Conservation (phyloP, 371 early-diverging fungal species). For the Apophysomyces trapeziformis region DNA sequence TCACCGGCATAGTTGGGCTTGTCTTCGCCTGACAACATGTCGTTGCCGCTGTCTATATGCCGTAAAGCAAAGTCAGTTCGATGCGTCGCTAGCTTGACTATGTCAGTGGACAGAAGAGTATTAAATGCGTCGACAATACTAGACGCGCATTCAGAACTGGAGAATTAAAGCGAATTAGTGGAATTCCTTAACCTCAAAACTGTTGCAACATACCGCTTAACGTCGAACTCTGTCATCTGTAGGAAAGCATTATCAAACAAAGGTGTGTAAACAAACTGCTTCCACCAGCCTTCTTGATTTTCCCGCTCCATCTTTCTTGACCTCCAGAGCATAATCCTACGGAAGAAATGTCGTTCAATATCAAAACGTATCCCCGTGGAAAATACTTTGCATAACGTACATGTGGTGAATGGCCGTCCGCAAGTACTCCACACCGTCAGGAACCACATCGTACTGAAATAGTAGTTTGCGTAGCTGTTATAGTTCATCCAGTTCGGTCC, state of each 20-base stretch:
- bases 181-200: neutral
- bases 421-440: slow-evolving; percentile 3
- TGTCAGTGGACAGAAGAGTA: neutral
- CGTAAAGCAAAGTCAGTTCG: slow-evolving; percentile 4
- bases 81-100: neutral
- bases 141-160: slow-evolving; percentile 4
- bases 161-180: neutral
- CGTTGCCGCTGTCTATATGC: slow-evolving; percentile 1
- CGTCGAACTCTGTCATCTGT: neutral
- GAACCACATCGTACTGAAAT: neutral
- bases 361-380: neutral
- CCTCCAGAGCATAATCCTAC: neutral
- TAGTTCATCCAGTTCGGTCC: neutral
- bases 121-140: neutral
- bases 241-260: slow-evolving; percentile 2
- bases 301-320: slow-evolving; percentile 3
- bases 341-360: neutral
- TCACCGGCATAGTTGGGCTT: neutral
- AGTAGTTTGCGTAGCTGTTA: neutral
- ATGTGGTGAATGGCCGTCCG: neutral
- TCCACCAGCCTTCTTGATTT: slow-evolving; percentile 6
- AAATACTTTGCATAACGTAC: slow-evolving; percentile 2
- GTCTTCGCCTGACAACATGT: neutral
- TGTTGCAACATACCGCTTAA: neutral
- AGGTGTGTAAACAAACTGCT: slow-evolving; percentile 3